Conservation (phyloP, 192 early-diverging fungal species). For the Coemansia sp. region DNA sequence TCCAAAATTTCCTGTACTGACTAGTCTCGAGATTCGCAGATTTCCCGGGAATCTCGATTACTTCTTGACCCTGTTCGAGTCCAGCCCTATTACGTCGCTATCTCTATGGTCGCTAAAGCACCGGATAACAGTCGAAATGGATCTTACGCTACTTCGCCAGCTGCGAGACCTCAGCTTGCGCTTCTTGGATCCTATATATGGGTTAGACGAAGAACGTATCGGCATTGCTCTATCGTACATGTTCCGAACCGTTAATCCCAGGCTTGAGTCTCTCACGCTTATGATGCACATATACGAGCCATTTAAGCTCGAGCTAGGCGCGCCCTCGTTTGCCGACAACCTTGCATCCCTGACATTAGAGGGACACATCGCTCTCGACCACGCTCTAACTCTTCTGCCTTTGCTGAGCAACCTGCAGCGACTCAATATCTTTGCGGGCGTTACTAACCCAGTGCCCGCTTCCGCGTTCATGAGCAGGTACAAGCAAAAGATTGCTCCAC, state of each 20-base stretch:
- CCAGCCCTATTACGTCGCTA: constrained; percentile 15
- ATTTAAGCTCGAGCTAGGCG: background rate
- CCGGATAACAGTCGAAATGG: constrained; percentile 9
- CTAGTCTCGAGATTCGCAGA: constrained; percentile 17
- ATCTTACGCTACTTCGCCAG: constrained; percentile 2
- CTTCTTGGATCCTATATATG: background rate
- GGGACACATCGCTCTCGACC: background rate
- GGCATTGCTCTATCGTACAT: background rate
- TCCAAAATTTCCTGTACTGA: constrained; percentile 21
- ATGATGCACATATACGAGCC: background rate
- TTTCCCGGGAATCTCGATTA: constrained; percentile 5
- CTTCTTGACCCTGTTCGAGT: constrained; percentile 16
- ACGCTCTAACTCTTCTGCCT: background rate
- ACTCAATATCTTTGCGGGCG: background rate
- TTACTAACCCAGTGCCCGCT: background rate
- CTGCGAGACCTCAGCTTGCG: constrained; percentile 19
- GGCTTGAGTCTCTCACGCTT: constrained; percentile 11
- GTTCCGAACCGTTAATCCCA: background rate
- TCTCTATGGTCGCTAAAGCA: constrained; percentile 13
- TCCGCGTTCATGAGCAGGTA: background rate
- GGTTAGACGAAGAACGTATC: background rate
- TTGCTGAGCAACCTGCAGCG: background rate
- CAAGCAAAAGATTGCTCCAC: background rate
- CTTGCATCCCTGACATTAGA: constrained; percentile 2
- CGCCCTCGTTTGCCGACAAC: constrained; percentile 9